Percentiles rank a stretch among this genome's conserved stretches.
These are phyloP conservation scores for Neurospora sp. DNA, from an alignment of 495 filamentous ascomycete genomes.

Conservation along the genomic window DNA sequence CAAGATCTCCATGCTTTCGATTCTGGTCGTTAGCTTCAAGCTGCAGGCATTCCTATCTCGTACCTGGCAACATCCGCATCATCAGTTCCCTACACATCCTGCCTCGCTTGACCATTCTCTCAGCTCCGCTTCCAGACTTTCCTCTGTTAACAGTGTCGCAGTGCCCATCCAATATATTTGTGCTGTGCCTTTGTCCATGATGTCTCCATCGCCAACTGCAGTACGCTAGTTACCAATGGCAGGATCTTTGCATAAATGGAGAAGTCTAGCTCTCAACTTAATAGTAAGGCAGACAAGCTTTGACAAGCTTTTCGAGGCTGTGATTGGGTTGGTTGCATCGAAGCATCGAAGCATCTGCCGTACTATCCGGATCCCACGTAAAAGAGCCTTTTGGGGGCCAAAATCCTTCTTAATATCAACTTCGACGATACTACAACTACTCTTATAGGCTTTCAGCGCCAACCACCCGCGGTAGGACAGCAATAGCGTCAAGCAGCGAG, in stretches of 20 bases:
- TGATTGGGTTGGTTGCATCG: background rate
- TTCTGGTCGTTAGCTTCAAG: background rate
- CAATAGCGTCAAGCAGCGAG: background rate
- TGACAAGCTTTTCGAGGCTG: background rate
- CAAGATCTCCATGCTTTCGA: background rate
- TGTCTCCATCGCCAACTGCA: background rate
- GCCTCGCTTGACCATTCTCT: background rate
- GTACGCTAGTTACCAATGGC: background rate
- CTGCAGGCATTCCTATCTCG: background rate
- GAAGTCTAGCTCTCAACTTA: background rate
- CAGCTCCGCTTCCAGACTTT: background rate
- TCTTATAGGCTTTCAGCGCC: background rate
- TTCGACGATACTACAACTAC: background rate
- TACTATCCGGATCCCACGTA: background rate
- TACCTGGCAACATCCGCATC: background rate
- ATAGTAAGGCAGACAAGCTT: background rate
- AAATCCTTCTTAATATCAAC: background rate
- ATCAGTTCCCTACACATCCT: background rate
- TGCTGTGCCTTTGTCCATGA: background rate
- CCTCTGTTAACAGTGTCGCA: background rate
- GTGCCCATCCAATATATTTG: background rate
- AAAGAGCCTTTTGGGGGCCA: background rate
- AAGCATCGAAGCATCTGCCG: background rate
- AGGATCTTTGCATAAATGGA: background rate
- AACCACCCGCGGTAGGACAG: background rate